A percentile compares a stretch with the other conserved stretches of the same genome.
Evolutionary conservation across 495 filamentous ascomycete genomes (phyloP).

Genomic region (Penicillium goetzii): DNA sequence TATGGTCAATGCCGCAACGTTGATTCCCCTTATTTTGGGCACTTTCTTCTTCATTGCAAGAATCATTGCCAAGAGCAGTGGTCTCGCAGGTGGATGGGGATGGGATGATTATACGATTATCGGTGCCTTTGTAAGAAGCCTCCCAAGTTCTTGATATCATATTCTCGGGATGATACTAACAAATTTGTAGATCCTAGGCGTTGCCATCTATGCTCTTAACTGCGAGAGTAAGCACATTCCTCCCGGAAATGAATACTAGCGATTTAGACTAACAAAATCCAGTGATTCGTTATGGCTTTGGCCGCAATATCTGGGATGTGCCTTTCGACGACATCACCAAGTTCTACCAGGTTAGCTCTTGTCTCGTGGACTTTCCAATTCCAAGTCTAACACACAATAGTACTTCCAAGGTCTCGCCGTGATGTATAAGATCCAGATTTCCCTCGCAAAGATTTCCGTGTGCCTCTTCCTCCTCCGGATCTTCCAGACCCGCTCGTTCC

Average conservation of each 20-base stretch:
- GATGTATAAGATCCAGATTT: conserved; percentile 41
- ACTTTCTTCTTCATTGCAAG: conserved; percentile 33
- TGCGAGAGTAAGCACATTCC: conserved; percentile 20
- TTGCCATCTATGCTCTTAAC: conserved; percentile 26
- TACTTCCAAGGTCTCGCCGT: conserved; percentile 35
- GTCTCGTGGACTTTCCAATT: background rate
- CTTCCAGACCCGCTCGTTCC: conserved; percentile 41
- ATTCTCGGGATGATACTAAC: conserved; percentile 6
- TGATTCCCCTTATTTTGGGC: conserved; percentile 31
- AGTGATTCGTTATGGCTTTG: conserved; percentile 37
- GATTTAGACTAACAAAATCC: conserved; percentile 9
- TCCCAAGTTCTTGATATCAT: background rate
- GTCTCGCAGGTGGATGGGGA: conserved; percentile 40
- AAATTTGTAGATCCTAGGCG: conserved; percentile 19
- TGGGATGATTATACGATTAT: conserved; percentile 38
- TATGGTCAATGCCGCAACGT: conserved; percentile 14
- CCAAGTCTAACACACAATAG: conserved; percentile 14
- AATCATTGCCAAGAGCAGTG: conserved; percentile 32
- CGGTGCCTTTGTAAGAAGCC: conserved; percentile 31
- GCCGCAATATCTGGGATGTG: conserved; percentile 39
- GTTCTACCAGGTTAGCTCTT: conserved; percentile 28
- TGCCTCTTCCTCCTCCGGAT: conserved; percentile 51
- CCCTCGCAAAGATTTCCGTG: conserved; percentile 55
- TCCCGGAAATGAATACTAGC: background rate
- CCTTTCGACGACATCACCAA: conserved; percentile 27